Base-by-base conservation (phyloP, 2,329 filamentous ascomycete genomes). In the Tolypocladium nubicola region DNA sequence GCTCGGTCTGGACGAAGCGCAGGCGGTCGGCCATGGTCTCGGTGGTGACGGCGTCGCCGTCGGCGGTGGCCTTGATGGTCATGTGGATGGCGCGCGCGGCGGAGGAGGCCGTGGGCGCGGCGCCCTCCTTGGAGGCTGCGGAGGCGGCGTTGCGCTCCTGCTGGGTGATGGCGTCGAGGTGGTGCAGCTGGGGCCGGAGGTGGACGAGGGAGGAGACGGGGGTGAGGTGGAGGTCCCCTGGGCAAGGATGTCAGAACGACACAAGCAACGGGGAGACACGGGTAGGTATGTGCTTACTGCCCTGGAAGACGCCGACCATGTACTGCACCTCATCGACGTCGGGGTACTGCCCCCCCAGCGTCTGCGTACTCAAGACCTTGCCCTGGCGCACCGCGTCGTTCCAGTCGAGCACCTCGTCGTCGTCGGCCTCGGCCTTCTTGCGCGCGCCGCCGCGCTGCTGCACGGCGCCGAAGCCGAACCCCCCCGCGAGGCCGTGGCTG, bases 301-400 rank as follows among this genome's bases (percentile, higher is more conserved):
- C 87, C 68, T 87, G 83, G 69, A 97, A 97, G n/a, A 91, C 87
- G 35, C 90, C 94, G 54, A 97, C 80, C 85, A 97, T 95, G 75
- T 96, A 96, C 62, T 90, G 87, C 26, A 87, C 87, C 61, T 87
- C 82, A 61, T 86, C 84, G 3, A 84, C 77, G 45, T 84, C 80
- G 14, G 86, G 79, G 60, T 90, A 86, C 70, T 93, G 86, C 0
- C 94, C 94, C 52, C 91, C 92, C 26, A 96, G 78, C 0, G 91
- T 96, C 75, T 96, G 90, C 59, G 84, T 88, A 54, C 84, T 80
- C 68, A 97, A 74, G 4, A 95, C 86, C 62, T 86, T 84, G 56
- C 87, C 87, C 65, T 84, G 83, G 56, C 84, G 78, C 55, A 87
- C 79, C 6, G 88, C 86, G 62, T 86, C 84, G 54, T 79, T 76